Base-by-base conservation (phyloP, 306 rosid genomes). In the Quercus mongolica region DNA sequence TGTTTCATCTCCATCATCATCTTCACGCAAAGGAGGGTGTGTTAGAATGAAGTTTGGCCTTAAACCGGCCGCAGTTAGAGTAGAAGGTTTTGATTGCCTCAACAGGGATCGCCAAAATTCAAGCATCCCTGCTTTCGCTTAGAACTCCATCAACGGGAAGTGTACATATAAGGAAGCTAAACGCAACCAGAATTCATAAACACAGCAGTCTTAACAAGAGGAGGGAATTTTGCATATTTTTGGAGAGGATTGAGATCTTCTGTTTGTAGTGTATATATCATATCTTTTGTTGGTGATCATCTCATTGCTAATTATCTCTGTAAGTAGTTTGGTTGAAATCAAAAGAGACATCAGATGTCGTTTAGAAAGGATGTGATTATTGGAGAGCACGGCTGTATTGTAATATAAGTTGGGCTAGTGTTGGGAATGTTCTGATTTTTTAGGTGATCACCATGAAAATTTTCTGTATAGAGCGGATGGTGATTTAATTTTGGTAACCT, bases 41-140 rank as follows among this genome's bases (percentile, higher is more conserved):
- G 89, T 76, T 68, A 94, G 97, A 78, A 75, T 84, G 90, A 89
- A 81, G 71, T 87, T 86, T 33, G 98, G 97, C 52, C 86, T 78
- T 56, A 91, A 90, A 78, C 95, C 95, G 1, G 93, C 94, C n/a
- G 84, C 91, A 30, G 98, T 91, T 94, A 94, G 98, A 88, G 91
- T 94, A 86, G 98, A 94, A 83, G 98, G 98, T 78, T 94, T 94
- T 9, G 97, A 94, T 78, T 91, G 97, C 77, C 98, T 88, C 78
- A 89, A 81, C 73, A 87, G 90, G 93, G 98, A 93, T 87, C 80
- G 88, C 83, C 95, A 89, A 83, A 94, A 85, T 88, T 94, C 98
- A 2, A 81, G 98, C 86, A 85, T 91, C 91, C 87, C 94, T 75
- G 91, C 90, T 52, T 76, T 94, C 58, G 98, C 97, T 12, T 94